These are phyloP conservation scores for Fusarium bulbicola DNA, from an alignment of 2,329 filamentous ascomycete species.

Conservation along the genomic window DNA sequence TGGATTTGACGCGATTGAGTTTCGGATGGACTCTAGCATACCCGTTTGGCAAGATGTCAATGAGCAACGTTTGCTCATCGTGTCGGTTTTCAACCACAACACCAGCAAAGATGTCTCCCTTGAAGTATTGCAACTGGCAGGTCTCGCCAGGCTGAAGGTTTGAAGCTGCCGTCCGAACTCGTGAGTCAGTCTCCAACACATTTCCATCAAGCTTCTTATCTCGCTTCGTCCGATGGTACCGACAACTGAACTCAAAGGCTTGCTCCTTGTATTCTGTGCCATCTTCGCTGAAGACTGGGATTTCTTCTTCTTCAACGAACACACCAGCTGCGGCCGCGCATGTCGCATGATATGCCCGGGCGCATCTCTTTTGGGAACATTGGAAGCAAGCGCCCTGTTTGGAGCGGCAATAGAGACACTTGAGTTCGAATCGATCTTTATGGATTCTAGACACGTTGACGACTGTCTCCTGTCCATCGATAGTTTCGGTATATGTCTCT, in stretches of 20 bases:
- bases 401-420: slow-evolving; percentile 93
- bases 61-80: slow-evolving; percentile 77
- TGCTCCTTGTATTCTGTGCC: slow-evolving; percentile 92
- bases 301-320: slow-evolving; percentile 85
- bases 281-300: slow-evolving; percentile 88
- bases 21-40: slow-evolving; percentile 55
- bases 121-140: slow-evolving; percentile 85
- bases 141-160: slow-evolving; percentile 77
- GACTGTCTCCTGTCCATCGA: slow-evolving; percentile 76
- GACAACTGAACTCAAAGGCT: slow-evolving; percentile 92
- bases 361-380: slow-evolving; percentile 94
- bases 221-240: slow-evolving; percentile 90
- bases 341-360: slow-evolving; percentile 91
- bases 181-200: slow-evolving; percentile 73
- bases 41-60: slow-evolving; percentile 87
- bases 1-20: neutral
- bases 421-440: slow-evolving; percentile 88
- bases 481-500: slow-evolving; percentile 84
- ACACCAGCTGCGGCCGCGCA: slow-evolving; percentile 93
- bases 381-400: slow-evolving; percentile 97
- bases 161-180: slow-evolving; percentile 73
- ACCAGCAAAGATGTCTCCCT: slow-evolving; percentile 90
- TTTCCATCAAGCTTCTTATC: slow-evolving; percentile 78
- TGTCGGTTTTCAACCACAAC: slow-evolving; percentile 83
- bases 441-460: slow-evolving; percentile 83